Percentiles rank a stretch among this genome's conserved stretches.
Conservation (phyloP, 495 filamentous ascomycete species). For the Chaetomium tenue region DNA sequence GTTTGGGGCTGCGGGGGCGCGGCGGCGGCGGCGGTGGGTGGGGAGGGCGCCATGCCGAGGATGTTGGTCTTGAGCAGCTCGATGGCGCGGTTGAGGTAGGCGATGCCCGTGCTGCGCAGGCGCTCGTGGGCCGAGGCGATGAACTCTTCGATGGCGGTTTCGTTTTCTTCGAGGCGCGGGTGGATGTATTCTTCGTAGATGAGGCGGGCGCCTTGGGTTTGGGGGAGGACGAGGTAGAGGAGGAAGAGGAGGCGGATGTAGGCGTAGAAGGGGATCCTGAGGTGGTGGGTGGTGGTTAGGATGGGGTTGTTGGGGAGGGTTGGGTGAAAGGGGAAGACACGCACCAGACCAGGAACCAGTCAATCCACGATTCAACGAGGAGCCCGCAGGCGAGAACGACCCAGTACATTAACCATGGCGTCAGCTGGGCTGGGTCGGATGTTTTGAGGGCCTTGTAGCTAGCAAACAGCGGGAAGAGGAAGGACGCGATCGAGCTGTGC, state of each 20-base stretch:
- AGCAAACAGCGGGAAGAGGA: conserved; percentile 94
- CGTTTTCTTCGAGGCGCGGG: conserved; percentile 84
- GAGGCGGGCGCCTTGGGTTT: conserved; percentile 83
- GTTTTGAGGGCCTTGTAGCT: conserved; percentile 98
- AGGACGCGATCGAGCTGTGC: conserved; percentile 75
- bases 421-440: conserved; percentile 82
- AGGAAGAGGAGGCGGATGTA: conserved; percentile 85
- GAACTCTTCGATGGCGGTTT: conserved; percentile 83
- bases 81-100: conserved; percentile 76
- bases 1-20: conserved; percentile 31
- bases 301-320: not conserved
- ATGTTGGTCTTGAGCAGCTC: conserved; percentile 72
- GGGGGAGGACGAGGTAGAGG: conserved; percentile 94
- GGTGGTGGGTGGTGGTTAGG: not conserved
- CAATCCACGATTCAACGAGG: conserved; percentile 81
- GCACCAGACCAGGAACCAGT: conserved; percentile 81
- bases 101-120: conserved; percentile 71
- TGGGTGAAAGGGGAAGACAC: conserved; percentile 5
- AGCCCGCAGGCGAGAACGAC: conserved; percentile 80
- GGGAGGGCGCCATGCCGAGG: conserved; percentile 61
- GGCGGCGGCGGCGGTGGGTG: conserved; percentile 41
- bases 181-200: conserved; percentile 83
- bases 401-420: conserved; percentile 99
- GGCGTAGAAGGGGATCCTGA: conserved; percentile 88
- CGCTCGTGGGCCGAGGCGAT: conserved; percentile 80